These are phyloP conservation scores for Leccinum barrowsii DNA, from an alignment of 768 basidiomycete species.

Conservation along the genomic window DNA sequence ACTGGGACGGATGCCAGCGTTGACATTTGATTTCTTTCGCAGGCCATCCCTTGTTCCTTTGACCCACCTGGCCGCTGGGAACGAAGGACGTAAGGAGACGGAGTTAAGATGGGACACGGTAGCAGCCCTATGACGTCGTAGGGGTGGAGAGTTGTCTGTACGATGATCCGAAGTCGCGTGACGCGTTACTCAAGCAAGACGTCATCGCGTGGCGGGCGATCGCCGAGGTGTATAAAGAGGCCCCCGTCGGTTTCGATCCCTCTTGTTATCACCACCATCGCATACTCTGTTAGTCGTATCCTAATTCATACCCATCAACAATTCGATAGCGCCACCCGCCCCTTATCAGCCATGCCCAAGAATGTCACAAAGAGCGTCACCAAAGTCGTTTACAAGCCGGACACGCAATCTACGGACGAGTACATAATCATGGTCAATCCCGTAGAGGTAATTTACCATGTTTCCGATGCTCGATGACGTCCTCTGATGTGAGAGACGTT, in stretches of 20 bases:
- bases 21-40: neutral
- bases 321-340: neutral
- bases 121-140: slow-evolving; percentile 13
- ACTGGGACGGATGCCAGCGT: neutral
- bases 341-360: slow-evolving; percentile 38
- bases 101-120: slow-evolving; percentile 26
- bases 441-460: slow-evolving; percentile 46
- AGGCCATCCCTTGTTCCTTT: slow-evolving; percentile 59
- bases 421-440: slow-evolving; percentile 67
- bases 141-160: neutral
- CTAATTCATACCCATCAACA: slow-evolving; percentile 11
- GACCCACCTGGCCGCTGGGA: slow-evolving; percentile 25
- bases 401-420: slow-evolving; percentile 67
- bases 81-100: slow-evolving; percentile 8
- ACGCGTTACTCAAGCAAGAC: slow-evolving; percentile 14
- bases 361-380: slow-evolving; percentile 53
- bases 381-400: slow-evolving; percentile 80
- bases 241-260: slow-evolving; percentile 1
- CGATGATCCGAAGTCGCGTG: slow-evolving; percentile 28
- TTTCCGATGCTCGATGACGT: neutral
- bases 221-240: slow-evolving; percentile 22
- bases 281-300: slow-evolving; percentile 7
- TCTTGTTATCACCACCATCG: neutral
- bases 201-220: slow-evolving; percentile 27
- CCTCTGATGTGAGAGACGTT: slow-evolving; percentile 4